Evolutionary conservation across 495 filamentous ascomycete species (phyloP), one percentile per base, ranked within the genome.

Genomic region (Aspergillus haitiensis): DNA sequence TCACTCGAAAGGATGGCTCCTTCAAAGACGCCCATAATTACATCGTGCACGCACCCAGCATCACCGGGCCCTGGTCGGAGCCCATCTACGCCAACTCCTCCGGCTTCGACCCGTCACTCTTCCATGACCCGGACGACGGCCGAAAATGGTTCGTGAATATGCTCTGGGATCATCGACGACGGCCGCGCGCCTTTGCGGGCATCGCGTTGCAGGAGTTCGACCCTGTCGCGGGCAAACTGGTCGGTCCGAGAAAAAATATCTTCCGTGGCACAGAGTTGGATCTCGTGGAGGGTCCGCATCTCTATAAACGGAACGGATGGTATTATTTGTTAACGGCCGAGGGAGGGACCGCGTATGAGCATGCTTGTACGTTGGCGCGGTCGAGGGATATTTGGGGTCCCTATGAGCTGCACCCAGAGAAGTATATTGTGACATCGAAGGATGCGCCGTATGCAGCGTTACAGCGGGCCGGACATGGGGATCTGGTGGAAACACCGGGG

Each of bases 21-120:
- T 53, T 53, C 48, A 52, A 48, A 18, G 49, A 54, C 9, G 39
- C 47, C 32, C 49, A 47, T 8, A 52, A 58, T 16, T 62, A 54
- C 50, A 60, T 60, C 31, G 32, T 60, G 6, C 37, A 36, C 8
- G 50, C 46, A 2, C 34, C 44, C 2, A 4, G 45, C 7, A 55
- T 50, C 6, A 31, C 21, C 3, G 47, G 42, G 2, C 80, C 81
- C 1, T 86, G 82, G 82, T 80, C 78, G 0, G 82, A 86, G 15
- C 82, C 83, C 6, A 60, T 83, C 16, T 81, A 79, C 56, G 66
- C 72, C 59, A 81, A 83, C 56, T 78, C 78, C 2, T 81, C 78
- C 5, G 79, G 82, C 0, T 83, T 86, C 62, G 83, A 86, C 66
- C 83, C 82, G 8, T 79, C 75, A 2, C 72, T 87, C 0, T 86